A percentile compares a stretch with the other conserved stretches of the same genome.
These are phyloP conservation scores for Odontarrhena argentea DNA, from an alignment of 345 rosid species.

Conservation along the genomic window DNA sequence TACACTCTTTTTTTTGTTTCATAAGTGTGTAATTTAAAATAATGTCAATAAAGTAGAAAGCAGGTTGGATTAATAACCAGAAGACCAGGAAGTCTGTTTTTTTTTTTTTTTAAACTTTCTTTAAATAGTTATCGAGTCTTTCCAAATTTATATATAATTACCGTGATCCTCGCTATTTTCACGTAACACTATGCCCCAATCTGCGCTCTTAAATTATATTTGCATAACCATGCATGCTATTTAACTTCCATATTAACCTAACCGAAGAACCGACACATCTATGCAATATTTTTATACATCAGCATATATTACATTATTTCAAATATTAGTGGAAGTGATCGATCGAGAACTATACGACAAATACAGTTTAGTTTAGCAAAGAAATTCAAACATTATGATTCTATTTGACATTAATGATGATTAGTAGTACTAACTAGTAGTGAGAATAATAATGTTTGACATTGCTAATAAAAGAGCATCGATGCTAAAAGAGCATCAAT, in stretches of 20 bases:
- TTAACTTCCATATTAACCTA: not conserved
- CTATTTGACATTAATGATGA: too few relatives aligned
- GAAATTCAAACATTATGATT: too few relatives aligned
- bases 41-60: slow-evolving; percentile 26
- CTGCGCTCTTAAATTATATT: slow-evolving; percentile 17
- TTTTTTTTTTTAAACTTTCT: not conserved
- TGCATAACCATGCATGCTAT: not conserved
- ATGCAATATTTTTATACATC: not conserved
- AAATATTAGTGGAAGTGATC: too few relatives aligned
- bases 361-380: too few relatives aligned
- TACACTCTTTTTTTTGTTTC: too few relatives aligned
- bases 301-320: too few relatives aligned
- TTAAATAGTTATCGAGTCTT: slow-evolving; percentile 26
- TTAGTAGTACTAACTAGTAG: not conserved
- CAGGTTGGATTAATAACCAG: slow-evolving; percentile 27
- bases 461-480: slow-evolving; percentile 4
- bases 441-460: slow-evolving; percentile 13
- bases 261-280: slow-evolving; percentile 7
- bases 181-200: slow-evolving; percentile 36
- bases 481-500: slow-evolving; percentile 5
- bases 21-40: slow-evolving; percentile 1
- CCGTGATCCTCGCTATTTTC: slow-evolving; percentile 35
- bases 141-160: slow-evolving; percentile 21
- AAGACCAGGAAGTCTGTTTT: slow-evolving; percentile 37
- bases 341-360: too few relatives aligned